phyloP scores from a whole-genome alignment of 495 filamentous ascomycete genomes.

The Glutinoglossum americanum region DNA sequence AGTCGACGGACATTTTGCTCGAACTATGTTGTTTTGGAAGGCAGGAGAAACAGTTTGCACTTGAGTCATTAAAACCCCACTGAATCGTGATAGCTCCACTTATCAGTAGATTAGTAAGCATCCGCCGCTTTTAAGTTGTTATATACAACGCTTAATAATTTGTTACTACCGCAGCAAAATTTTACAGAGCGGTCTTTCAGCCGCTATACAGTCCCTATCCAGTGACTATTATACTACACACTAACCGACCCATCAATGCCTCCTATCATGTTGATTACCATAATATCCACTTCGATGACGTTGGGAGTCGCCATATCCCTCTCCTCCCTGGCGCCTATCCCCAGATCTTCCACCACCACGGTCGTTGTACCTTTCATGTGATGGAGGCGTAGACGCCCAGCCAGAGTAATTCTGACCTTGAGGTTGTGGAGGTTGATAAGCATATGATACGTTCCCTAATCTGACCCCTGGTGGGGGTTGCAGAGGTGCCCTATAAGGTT shows the following conservation, averaged over 20 bases:
- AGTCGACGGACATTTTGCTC: slow-evolving; percentile 60
- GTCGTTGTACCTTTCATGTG: neutral
- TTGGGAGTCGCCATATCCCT: neutral
- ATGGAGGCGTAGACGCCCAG: neutral
- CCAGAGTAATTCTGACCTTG: neutral
- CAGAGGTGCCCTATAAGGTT: neutral
- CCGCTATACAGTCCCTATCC: neutral
- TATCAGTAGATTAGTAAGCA: no score
- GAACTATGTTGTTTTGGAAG: neutral
- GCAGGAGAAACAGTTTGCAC: neutral
- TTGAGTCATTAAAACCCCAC: neutral
- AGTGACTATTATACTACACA: neutral
- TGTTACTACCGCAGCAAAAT: no score
- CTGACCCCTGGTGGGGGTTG: neutral
- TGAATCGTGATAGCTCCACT: no score
- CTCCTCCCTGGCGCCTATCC: neutral
- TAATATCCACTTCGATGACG: neutral
- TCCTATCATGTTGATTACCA: neutral
- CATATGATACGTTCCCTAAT: neutral
- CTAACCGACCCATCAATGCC: neutral
- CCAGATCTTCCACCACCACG: neutral
- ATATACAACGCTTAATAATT: neutral
- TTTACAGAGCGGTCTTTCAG: no score
- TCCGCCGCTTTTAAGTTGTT: no score
- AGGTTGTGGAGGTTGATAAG: neutral